Evolutionary conservation across 164 flowering plant genomes (phyloP), one percentile per base, ranked within the genome.

Genomic region (Magnolia officinalis): DNA sequence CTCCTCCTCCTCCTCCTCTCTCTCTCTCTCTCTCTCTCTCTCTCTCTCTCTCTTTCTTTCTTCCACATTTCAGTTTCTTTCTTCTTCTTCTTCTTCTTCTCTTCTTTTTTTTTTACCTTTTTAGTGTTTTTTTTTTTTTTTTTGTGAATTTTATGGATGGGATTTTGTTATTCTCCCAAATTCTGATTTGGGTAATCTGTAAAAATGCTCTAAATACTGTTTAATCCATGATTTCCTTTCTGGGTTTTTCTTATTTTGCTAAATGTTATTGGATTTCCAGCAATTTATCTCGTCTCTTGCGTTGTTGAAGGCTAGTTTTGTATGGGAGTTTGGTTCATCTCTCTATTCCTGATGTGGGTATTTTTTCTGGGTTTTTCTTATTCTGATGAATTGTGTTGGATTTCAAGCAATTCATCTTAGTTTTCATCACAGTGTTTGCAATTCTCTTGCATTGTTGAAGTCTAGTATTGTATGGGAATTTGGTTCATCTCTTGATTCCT

Each of bases 301-400:
- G 21, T 65, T 65, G 10, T 29, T 65, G 29, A 21, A 21, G 68
- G 11, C 29, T 23, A 21, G 68, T 65, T 7, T 13, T 21, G 8
- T 20, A 10, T 65, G 29, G 24, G 13, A 14, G 2, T 65, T 23
- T 8, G 26, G 29, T 65, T 65, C 21, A 23, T 20, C 4, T 23
- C 26, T 11, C 68, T n/a, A 65, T 65, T 65, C 29, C 68, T 65
- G 29, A 65, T 65, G 68, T 65, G 68, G 68, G 29, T 65, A 23
- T 65, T 23, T 65, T 65, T 65, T 26, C 29, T 68, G 71, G 50
- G n/a, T 68, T 29, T 16, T 18, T 5, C 49, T 18, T 68, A 11
- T 8, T 68, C 16, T 68, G 29, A 0, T 68, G 8, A 68, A 31
- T 68, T 24, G 50, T 31, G 49, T 14, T 29, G 20, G 31, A 68